Evolutionary conservation across 371 early-diverging fungal genomes (phyloP), one percentile per base, ranked within the genome.

Genomic region (Lichtheimia corymbifera): DNA sequence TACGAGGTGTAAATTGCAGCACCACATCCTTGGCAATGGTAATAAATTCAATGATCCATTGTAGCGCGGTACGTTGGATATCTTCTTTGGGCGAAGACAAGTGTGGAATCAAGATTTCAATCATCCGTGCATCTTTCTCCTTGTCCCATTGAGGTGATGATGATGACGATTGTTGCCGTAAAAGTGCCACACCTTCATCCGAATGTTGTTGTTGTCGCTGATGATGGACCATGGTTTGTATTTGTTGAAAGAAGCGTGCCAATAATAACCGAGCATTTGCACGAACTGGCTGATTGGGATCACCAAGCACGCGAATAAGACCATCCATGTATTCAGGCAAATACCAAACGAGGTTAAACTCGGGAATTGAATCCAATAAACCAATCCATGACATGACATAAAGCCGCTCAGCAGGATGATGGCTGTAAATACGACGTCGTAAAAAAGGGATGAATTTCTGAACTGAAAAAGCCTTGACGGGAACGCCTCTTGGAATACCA

Each of bases 321-420:
- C 94, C 95, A 63, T 93, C 94, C 35, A 97, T 76, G 62, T 94
- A 95, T 57, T 89, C 89, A 2, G 95, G 97, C 4, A 97, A 67
- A 67, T 87, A 92, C 2, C 82, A 81, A 14, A 97, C 87, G 17
- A 97, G 72, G 56, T 95, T 95, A 13, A 96, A 75, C 22, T 93
- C 95, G 0, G 97, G 97, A 11, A 96, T 86, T 0, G 92, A 87
- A 63, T 93, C 90, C 20, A 97, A 71, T 2, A 93, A 85, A 3
- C 82, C 77, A 42, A 97, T 89, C 97, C 97, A 97, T 49, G 89
- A 87, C n/a, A 97, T 91, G 22, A 97, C 82, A 72, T 93, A 97
- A 59, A 88, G 87, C 6, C 97, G 85, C 4, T 93, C 88, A 55
- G 83, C 84, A 0, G 96, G 90, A 68, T 93, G 93, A 56, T 89